These are phyloP conservation scores for Patellifolia procumbens DNA, from an alignment of 179 eudicot species.

Conservation along the genomic window DNA sequence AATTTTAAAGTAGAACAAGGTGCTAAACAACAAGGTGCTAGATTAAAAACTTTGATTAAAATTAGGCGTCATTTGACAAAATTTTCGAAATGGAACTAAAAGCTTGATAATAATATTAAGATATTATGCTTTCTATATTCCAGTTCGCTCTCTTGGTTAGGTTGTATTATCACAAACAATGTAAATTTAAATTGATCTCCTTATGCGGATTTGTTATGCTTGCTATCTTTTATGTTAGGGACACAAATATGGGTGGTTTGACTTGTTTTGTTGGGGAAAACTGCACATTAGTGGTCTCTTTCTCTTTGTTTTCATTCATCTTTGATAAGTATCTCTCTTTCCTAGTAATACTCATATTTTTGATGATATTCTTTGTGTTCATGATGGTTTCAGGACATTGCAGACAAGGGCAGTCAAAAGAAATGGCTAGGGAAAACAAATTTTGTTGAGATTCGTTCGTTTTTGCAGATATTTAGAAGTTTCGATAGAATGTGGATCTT, in stretches of 20 bases:
- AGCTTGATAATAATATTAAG: not conserved
- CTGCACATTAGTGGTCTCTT: not conserved
- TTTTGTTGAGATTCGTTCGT: conserved; percentile 90
- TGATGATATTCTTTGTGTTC: conserved; percentile 8
- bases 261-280: not conserved
- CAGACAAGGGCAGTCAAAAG: conserved; percentile 40
- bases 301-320: too few relatives aligned
- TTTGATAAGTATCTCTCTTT: too few relatives aligned
- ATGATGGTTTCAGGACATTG: conserved; percentile 37
- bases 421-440: conserved; percentile 95
- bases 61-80: too few relatives aligned
- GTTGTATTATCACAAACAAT: not conserved
- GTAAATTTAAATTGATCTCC: not conserved
- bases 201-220: not conserved
- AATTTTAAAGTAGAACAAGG: too few relatives aligned
- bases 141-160: not conserved
- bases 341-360: not conserved
- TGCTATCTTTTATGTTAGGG: not conserved
- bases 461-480: conserved; percentile 91
- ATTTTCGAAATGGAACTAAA: not conserved
- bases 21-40: too few relatives aligned
- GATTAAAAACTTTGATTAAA: too few relatives aligned
- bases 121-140: not conserved
- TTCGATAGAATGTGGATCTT: conserved; percentile 98
- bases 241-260: not conserved